Evolutionary conservation across 768 basidiomycete genomes (phyloP).

Genomic region (Termitomyces titanicus): DNA sequence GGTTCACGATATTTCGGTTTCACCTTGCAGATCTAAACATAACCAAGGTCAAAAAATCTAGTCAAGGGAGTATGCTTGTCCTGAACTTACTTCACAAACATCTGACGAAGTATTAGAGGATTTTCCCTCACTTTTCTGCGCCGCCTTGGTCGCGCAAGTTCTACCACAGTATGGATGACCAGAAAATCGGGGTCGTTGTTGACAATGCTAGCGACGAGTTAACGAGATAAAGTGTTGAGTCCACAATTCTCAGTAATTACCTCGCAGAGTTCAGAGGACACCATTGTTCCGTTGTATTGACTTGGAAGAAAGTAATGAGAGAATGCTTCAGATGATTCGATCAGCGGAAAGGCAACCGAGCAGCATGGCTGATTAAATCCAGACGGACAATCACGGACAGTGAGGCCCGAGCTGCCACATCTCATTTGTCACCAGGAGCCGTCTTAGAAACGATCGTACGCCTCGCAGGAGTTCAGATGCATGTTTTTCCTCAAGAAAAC

Average conservation of each 20-base stretch:
- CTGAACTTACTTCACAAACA: conserved; percentile 42
- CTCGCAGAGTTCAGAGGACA: conserved; percentile 1
- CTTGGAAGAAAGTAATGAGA: background rate
- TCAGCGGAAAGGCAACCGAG: background rate
- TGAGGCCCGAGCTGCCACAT: no score
- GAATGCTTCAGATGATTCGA: background rate
- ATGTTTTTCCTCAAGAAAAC: background rate
- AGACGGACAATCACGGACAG: background rate
- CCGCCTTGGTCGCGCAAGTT: conserved; percentile 2
- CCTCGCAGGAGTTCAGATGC: background rate
- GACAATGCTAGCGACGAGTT: background rate
- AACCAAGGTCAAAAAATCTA: background rate
- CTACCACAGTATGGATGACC: conserved; percentile 2
- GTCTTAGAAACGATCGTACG: no score
- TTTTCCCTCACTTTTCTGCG: background rate
- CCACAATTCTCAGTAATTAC: background rate
- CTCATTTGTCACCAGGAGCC: no score
- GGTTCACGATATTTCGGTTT: conserved; percentile 61
- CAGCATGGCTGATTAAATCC: background rate
- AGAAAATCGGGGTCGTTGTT: conserved; percentile 1
- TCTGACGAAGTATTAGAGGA: background rate
- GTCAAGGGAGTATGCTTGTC: background rate
- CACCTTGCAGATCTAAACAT: conserved; percentile 49
- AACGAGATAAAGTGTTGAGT: background rate
- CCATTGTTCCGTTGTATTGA: background rate